Base-by-base conservation (phyloP, 2,329 filamentous ascomycete genomes). In the Xylaria sp. region DNA sequence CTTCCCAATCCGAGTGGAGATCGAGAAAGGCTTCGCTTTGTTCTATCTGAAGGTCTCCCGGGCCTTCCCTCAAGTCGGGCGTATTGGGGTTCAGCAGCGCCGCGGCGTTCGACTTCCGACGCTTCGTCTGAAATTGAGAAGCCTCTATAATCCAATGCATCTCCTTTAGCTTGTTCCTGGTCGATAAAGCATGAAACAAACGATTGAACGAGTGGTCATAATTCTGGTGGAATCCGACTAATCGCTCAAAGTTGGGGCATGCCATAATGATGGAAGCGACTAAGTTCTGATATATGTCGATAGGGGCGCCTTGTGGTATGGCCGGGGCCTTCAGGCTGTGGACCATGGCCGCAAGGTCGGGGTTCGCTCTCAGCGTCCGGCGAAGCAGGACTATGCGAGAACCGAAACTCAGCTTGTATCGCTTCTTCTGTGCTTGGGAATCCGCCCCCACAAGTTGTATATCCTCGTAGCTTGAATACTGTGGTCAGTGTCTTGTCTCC, bases 201-300 rank as follows among this genome's bases (percentile, higher is more conserved):
- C 79, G 78, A 65, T 76, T 80, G 61, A 82, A 85, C 1, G 76
- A 74, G 67, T 85, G 81, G 50, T 80, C 74, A 64, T 86, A 85
- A 2, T 71, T 68, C 2, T 78, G 76, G 50, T 81, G 76, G 38
- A 81, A 79, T 0, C 84, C 84, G 9, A 77, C 71, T 6, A 88
- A 71, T 45, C 77, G 75, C 69, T 88, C 84, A 9, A 88, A 72
- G 59, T 87, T 87, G 2, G 85, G 85, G 52, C 84, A 88, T 0
- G 82, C 79, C 83, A 86, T 85, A 52, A 88, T 74, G 20, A 88
- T 69, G 4, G 84, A 80, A 0, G 84, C 83, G 1, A 86, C 75
- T 2, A 83, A 67, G 59, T 85, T 78, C 54, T 84, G 76, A 63
- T 87, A 87, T 42, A 79, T 74, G 34, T 79, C 77, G 17, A 71